Conservation (phyloP, 768 basidiomycete species). For the Suillus placidus region DNA sequence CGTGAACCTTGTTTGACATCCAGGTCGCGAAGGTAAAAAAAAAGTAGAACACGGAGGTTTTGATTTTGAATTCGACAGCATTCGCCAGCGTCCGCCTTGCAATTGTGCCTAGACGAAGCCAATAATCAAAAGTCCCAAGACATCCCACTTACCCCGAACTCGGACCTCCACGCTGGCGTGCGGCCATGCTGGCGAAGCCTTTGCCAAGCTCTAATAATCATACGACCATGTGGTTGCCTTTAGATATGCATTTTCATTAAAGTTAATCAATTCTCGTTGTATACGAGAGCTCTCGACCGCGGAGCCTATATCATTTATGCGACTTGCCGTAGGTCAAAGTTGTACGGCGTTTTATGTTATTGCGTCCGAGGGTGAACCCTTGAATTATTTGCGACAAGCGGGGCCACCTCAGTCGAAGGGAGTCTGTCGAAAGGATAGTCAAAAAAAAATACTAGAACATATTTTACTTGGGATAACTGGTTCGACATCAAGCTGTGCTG, state of each 20-base stretch:
- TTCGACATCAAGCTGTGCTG: not conserved
- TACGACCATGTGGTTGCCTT: not conserved
- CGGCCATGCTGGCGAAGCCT: not conserved
- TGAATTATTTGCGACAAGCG: not conserved
- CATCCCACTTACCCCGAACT: not conserved
- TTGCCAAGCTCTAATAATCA: not conserved
- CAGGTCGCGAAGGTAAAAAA: not conserved
- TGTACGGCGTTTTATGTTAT: not conserved
- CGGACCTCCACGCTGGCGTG: not conserved
- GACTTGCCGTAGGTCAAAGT: not conserved
- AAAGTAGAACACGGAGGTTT: not conserved
- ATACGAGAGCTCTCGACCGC: not conserved
- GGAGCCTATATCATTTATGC: constrained; percentile 1
- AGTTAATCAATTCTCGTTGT: not conserved
- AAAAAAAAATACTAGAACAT: not conserved
- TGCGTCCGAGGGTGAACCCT: constrained; percentile 3
- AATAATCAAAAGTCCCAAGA: not conserved
- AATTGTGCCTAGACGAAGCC: not conserved
- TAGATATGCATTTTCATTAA: constrained; percentile 5
- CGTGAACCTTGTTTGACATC: not conserved
- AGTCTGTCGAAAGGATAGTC: not conserved
- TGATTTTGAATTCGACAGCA: not conserved
- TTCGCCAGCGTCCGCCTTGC: not conserved
- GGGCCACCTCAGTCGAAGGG: not conserved
- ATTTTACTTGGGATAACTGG: not conserved